Evolutionary conservation across 1,284 basidiomycete genomes (phyloP).

Genomic region (Marasmius fiardii): DNA sequence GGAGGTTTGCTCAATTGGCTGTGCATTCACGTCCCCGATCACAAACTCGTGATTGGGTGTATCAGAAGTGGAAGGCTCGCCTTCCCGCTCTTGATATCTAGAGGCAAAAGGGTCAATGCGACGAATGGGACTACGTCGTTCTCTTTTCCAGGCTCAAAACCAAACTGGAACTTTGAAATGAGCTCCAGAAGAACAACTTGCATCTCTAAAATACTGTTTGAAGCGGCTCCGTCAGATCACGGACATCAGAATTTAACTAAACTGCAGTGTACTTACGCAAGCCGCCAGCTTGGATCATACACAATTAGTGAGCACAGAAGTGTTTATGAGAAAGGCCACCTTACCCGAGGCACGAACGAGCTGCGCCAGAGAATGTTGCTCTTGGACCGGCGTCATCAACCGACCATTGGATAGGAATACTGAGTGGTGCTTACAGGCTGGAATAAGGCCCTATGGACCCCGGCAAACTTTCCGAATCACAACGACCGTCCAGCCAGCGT

Average conservation of each 20-base stretch:
- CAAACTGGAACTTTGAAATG: background rate
- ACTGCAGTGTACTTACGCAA: slow-evolving; percentile 4
- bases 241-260: background rate
- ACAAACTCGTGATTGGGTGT: no score
- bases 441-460: slow-evolving; percentile 6
- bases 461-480: no score
- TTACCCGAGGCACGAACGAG: slow-evolving; percentile 5
- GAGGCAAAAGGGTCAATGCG: no score
- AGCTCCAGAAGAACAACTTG: background rate
- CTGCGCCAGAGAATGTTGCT: slow-evolving; percentile 8
- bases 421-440: background rate
- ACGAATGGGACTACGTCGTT: no score
- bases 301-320: no score
- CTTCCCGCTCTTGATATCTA: no score
- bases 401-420: background rate
- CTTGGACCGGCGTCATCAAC: no score
- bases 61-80: no score
- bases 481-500: slow-evolving; percentile 6
- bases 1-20: no score
- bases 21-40: no score
- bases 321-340: background rate
- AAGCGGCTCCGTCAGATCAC: background rate
- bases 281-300: slow-evolving; percentile 7
- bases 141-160: background rate
- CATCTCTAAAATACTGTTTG: background rate